Conservation (phyloP, 1,139 yeast genomes). For the Chernovozyma aurita region DNA sequence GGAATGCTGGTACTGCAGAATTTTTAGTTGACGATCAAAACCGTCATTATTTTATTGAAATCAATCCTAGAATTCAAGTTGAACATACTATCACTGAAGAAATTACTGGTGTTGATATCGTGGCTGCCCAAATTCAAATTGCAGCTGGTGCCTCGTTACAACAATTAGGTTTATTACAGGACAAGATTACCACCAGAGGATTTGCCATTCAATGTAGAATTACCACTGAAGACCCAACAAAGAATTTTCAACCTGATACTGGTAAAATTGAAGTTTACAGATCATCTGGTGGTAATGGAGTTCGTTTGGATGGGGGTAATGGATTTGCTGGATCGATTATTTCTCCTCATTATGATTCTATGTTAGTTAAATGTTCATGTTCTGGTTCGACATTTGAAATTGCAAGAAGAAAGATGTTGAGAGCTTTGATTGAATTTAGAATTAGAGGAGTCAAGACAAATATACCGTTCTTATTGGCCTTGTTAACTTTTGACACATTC, state of each 20-base stretch:
- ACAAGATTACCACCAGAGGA: conserved; percentile 92
- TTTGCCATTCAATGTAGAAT: conserved; percentile 99
- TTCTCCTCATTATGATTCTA: conserved; percentile 96
- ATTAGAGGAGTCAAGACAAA: conserved; percentile 98
- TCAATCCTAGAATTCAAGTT: conserved; percentile 97
- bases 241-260: conserved; percentile 97
- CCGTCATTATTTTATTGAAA: conserved; percentile 96
- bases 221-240: conserved; percentile 96
- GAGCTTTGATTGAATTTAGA: conserved; percentile 95
- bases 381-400: conserved; percentile 96
- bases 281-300: conserved; percentile 99
- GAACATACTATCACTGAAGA: conserved; percentile 99
- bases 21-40: conserved; percentile 90
- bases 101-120: conserved; percentile 96
- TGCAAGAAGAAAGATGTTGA: conserved; percentile 93
- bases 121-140: conserved; percentile 97
- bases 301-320: conserved; percentile 97
- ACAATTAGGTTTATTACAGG: conserved; percentile 89
- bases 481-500: conserved; percentile 88
- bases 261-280: conserved; percentile 98
- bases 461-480: conserved; percentile 92
- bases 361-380: conserved; percentile 97
- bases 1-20: conserved; percentile 99
- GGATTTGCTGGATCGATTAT: conserved; percentile 98
- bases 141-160: conserved; percentile 97